Evolutionary conservation across 805 yeast genomes (phyloP).

Genomic region (Candida chauliodis): DNA sequence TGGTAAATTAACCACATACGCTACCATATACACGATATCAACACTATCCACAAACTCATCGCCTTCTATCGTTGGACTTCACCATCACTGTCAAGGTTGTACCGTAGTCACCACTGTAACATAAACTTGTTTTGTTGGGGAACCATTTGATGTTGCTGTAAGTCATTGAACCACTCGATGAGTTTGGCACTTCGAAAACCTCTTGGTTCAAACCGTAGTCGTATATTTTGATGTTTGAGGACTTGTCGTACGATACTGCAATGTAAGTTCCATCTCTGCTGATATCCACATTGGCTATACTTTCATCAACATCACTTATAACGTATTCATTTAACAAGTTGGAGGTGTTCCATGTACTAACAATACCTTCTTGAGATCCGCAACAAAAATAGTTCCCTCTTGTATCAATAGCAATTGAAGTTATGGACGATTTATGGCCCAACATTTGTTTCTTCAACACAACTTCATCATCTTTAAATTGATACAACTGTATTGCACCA

Average conservation of each 20-base stretch:
- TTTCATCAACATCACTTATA: slow-evolving; percentile 40
- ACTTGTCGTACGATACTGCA: slow-evolving; percentile 42
- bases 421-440: slow-evolving; percentile 50
- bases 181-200: slow-evolving; percentile 29
- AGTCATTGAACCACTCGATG: slow-evolving; percentile 25
- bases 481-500: slow-evolving; percentile 39
- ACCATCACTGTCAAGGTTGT: slow-evolving; percentile 23
- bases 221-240: slow-evolving; percentile 38
- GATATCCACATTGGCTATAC: slow-evolving; percentile 36
- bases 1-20: neutral
- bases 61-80: slow-evolving; percentile 6
- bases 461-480: slow-evolving; percentile 10
- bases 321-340: slow-evolving; percentile 35
- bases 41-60: too few relatives aligned
- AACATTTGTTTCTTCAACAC: slow-evolving; percentile 18
- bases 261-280: slow-evolving; percentile 46
- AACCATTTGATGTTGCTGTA: slow-evolving; percentile 30
- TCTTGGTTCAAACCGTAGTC: slow-evolving; percentile 26
- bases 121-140: slow-evolving; percentile 30
- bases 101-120: slow-evolving; percentile 28
- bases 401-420: slow-evolving; percentile 48
- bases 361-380: slow-evolving; percentile 58
- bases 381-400: slow-evolving; percentile 47
- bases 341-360: slow-evolving; percentile 46
- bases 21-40: too few relatives aligned